Conservation (phyloP, 768 basidiomycete species). For the Atractiella rhizophila region DNA sequence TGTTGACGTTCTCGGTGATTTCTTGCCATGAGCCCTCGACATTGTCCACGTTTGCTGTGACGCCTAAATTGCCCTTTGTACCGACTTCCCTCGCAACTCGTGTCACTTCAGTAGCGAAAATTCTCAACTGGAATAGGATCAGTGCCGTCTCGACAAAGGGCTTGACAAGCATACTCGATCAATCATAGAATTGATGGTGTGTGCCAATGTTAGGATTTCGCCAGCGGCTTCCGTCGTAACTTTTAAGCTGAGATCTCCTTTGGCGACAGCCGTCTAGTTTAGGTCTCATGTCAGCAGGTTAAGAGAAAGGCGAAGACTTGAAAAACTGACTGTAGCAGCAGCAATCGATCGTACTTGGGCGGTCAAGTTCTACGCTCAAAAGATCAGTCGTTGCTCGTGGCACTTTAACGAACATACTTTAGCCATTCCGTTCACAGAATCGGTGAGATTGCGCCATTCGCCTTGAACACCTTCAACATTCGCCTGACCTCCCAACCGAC, state of each 20-base stretch:
- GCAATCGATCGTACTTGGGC: constrained; percentile 82
- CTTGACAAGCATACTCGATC: constrained; percentile 26
- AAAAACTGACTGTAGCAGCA: constrained; percentile 47
- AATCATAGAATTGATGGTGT: constrained; percentile 85
- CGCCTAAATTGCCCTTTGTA: constrained; percentile 93
- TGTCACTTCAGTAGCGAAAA: constrained; percentile 59
- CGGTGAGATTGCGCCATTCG: constrained; percentile 71
- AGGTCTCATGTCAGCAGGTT: not conserved
- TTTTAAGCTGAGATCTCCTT: constrained; percentile 79
- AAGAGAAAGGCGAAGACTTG: not conserved
- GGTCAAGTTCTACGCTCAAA: constrained; percentile 45
- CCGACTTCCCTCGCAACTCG: constrained; percentile 94
- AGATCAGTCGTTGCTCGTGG: constrained; percentile 28
- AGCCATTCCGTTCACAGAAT: constrained; percentile 46
- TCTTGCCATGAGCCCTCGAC: constrained; percentile 97
- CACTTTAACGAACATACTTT: not conserved
- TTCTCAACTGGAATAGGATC: constrained; percentile 25
- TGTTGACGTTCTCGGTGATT: constrained; percentile 87
- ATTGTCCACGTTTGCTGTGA: constrained; percentile 86
- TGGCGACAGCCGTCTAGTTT: constrained; percentile 57
- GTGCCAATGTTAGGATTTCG: constrained; percentile 84
- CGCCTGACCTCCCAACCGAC: constrained; percentile 72
- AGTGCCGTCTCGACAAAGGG: no score
- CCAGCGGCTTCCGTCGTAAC: constrained; percentile 77
- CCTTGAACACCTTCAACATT: constrained; percentile 74